Evolutionary conservation across 208 protist species (phyloP).

Genomic region (Acanthamoeba divionensis): DNA sequence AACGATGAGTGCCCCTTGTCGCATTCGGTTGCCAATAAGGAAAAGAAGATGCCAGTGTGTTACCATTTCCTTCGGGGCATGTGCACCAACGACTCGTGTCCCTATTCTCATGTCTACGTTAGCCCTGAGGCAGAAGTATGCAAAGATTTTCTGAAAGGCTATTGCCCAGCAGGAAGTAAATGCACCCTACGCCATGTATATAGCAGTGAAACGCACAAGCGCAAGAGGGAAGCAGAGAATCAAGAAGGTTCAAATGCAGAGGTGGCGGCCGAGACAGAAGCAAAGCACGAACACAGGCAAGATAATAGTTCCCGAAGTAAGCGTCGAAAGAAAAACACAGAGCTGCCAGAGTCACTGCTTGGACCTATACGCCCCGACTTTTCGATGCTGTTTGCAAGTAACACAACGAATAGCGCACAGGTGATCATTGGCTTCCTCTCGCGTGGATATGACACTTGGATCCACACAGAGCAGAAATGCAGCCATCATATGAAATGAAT

Average conservation of each 20-base stretch:
- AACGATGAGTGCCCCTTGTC: background rate
- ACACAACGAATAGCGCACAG: too few species aligned
- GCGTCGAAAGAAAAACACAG: background rate
- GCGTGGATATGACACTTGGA: too few species aligned
- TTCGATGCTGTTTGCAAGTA: background rate
- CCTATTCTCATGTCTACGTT: slow-evolving; percentile 51
- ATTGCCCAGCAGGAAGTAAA: slow-evolving; percentile 4
- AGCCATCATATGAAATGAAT: too few species aligned
- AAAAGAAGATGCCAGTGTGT: slow-evolving; percentile 55
- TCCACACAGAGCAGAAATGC: too few species aligned
- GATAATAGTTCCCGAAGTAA: background rate
- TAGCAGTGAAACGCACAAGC: background rate
- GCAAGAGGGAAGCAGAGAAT: background rate
- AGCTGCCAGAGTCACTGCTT: background rate
- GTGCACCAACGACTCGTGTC: slow-evolving; percentile 42
- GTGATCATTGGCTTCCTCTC: too few species aligned
- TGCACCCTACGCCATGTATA: slow-evolving; percentile 47
- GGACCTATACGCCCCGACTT: background rate
- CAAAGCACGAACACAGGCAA: background rate
- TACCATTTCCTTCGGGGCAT: slow-evolving; percentile 7
- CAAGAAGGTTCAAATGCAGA: background rate
- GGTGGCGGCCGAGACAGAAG: background rate
- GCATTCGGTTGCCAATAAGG: background rate
- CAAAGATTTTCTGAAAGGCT: slow-evolving; percentile 32
- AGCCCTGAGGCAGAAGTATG: slow-evolving; percentile 52